Evolutionary conservation across 805 yeast genomes (phyloP).

Genomic region (Ogataea methylovora): DNA sequence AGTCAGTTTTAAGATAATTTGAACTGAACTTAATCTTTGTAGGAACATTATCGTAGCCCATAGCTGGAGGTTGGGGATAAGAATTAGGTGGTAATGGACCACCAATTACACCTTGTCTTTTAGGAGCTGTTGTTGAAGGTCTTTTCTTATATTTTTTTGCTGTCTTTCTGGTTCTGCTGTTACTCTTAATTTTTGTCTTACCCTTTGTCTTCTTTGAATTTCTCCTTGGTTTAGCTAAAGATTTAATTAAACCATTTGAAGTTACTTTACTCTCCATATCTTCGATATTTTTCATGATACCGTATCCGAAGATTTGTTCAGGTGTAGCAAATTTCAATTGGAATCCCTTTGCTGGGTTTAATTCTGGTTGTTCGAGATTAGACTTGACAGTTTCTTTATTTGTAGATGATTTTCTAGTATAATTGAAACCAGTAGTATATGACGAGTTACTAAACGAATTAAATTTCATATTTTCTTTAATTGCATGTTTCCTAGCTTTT

Average conservation of each 20-base stretch:
- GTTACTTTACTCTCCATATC: neutral
- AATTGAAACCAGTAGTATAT: too few species aligned
- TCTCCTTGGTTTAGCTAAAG: conserved; percentile 1
- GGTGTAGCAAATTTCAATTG: conserved; percentile 17
- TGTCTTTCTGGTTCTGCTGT: neutral
- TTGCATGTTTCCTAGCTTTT: conserved; percentile 9
- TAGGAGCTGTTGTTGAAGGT: too few species aligned
- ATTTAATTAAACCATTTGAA: neutral
- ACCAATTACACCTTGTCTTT: too few species aligned
- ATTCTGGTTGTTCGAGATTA: neutral
- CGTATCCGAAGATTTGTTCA: conserved; percentile 6
- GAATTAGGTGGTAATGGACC: too few species aligned
- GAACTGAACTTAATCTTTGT: too few species aligned
- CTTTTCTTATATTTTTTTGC: too few species aligned
- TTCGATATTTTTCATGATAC: neutral
- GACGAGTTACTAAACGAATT: too few species aligned
- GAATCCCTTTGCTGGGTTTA: conserved; percentile 1
- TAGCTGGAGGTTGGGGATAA: too few species aligned
- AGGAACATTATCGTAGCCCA: too few species aligned
- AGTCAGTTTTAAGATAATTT: too few species aligned
- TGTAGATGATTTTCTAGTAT: too few species aligned
- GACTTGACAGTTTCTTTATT: too few species aligned
- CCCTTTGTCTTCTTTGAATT: neutral
- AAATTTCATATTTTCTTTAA: conserved; percentile 8
- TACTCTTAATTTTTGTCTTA: neutral